Conservation (phyloP, 2,329 filamentous ascomycete genomes). For the Fusarium coicis region DNA sequence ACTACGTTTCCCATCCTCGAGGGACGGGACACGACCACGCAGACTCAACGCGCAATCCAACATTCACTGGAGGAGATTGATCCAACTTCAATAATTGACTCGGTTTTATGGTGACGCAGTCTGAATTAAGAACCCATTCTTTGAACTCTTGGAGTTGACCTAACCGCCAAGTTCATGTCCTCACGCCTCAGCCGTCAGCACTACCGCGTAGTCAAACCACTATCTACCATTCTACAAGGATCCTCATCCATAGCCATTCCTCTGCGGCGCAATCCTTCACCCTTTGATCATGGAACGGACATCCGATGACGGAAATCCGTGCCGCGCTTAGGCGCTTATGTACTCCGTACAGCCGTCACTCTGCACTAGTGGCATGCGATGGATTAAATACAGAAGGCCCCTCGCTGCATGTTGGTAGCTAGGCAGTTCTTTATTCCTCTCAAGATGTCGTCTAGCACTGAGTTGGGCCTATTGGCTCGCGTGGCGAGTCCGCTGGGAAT, state of each 20-base stretch:
- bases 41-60: neutral
- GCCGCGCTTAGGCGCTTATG: neutral
- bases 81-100: neutral
- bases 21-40: neutral
- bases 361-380: neutral
- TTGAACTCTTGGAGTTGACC: neutral
- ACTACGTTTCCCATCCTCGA: fast-evolving
- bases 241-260: neutral
- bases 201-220: neutral
- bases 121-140: neutral
- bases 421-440: neutral
- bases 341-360: neutral
- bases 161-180: neutral
- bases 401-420: neutral
- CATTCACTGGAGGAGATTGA: no score
- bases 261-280: neutral
- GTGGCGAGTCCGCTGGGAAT: constrained; percentile 28
- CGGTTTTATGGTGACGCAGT: neutral
- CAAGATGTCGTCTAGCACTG: neutral
- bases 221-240: neutral
- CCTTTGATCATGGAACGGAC: neutral
- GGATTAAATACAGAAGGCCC: constrained; percentile 5
- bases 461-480: constrained; percentile 11
- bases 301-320: neutral
- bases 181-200: neutral